Percentiles rank a stretch among this genome's conserved stretches.
These are phyloP conservation scores for Penicillium arizonense DNA, from an alignment of 495 filamentous ascomycete genomes.

Conservation along the genomic window DNA sequence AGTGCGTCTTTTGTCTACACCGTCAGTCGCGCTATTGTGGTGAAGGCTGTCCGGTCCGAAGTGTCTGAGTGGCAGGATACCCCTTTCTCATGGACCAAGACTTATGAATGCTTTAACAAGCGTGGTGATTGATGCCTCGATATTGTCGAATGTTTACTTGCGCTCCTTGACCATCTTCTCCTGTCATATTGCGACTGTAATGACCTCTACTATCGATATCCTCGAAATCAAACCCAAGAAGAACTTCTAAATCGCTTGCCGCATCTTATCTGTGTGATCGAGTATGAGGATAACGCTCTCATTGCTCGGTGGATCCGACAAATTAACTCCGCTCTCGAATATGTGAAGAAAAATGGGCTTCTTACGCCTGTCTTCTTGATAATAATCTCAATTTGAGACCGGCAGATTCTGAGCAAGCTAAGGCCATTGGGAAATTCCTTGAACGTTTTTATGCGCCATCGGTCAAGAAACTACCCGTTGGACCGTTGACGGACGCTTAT, in stretches of 20 bases:
- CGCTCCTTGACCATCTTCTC: slow-evolving; percentile 20
- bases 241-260: slow-evolving; percentile 13
- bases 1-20: slow-evolving; percentile 22
- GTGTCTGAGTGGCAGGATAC: slow-evolving; percentile 2
- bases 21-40: slow-evolving; percentile 24
- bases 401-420: slow-evolving; percentile 22
- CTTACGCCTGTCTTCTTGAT: slow-evolving; percentile 21
- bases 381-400: slow-evolving; percentile 22
- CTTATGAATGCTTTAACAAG: slow-evolving; percentile 19
- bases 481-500: slow-evolving; percentile 20
- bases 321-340: slow-evolving; percentile 20
- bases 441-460: slow-evolving; percentile 18
- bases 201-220: slow-evolving; percentile 17
- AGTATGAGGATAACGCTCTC: slow-evolving; percentile 21
- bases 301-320: slow-evolving; percentile 22
- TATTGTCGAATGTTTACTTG: slow-evolving; percentile 25
- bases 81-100: slow-evolving; percentile 17
- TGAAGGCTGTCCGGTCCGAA: slow-evolving; percentile 22
- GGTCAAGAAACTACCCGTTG: slow-evolving; percentile 17
- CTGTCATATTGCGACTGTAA: slow-evolving; percentile 24
- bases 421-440: slow-evolving; percentile 24
- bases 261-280: slow-evolving; percentile 16
- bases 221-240: slow-evolving; percentile 12
- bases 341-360: slow-evolving; percentile 20
- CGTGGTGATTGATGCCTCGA: slow-evolving; percentile 14